A percentile compares a stretch with the other conserved stretches of the same genome.
Evolutionary conservation across 2,329 filamentous ascomycete species (phyloP).

Genomic region (Thelonectria olida): DNA sequence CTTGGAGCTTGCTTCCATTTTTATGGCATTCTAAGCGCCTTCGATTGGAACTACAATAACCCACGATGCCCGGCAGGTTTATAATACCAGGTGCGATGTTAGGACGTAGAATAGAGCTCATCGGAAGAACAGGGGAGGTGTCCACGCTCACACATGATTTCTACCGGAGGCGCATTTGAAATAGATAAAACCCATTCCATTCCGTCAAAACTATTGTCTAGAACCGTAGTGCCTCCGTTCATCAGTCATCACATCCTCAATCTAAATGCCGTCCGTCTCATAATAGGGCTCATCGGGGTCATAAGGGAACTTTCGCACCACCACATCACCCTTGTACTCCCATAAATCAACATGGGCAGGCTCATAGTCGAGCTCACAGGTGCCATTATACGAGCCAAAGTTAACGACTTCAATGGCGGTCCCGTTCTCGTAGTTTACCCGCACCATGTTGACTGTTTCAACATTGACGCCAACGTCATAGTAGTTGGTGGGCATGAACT

Average conservation of each 20-base stretch:
- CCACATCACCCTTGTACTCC: constrained; percentile 47
- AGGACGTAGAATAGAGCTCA: too few relatives aligned
- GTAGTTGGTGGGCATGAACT: constrained; percentile 46
- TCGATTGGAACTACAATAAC: constrained; percentile 22
- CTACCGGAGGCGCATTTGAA: too few relatives aligned
- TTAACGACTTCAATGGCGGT: constrained; percentile 41
- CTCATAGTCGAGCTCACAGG: constrained; percentile 39
- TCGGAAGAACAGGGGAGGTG: too few relatives aligned
- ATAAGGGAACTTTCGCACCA: constrained; percentile 16
- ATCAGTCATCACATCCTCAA: too few relatives aligned
- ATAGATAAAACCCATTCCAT: too few relatives aligned
- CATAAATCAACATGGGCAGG: constrained; percentile 41
- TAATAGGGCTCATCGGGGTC: constrained; percentile 9
- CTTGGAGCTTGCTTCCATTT: constrained; percentile 33
- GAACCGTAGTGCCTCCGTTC: too few relatives aligned
- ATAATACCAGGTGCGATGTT: too few relatives aligned
- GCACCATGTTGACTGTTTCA: constrained; percentile 43
- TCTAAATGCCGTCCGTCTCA: constrained; percentile 10
- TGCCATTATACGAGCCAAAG: constrained; percentile 45
- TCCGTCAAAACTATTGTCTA: too few relatives aligned
- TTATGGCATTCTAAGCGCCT: constrained; percentile 32
- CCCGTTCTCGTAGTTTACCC: constrained; percentile 49
- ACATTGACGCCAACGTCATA: constrained; percentile 42
- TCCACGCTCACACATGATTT: too few relatives aligned
- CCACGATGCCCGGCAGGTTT: background rate